Evolutionary conservation across 495 filamentous ascomycete species (phyloP), one percentile per base, ranked within the genome.

Genomic region (Barbatosphaeria neglecta): DNA sequence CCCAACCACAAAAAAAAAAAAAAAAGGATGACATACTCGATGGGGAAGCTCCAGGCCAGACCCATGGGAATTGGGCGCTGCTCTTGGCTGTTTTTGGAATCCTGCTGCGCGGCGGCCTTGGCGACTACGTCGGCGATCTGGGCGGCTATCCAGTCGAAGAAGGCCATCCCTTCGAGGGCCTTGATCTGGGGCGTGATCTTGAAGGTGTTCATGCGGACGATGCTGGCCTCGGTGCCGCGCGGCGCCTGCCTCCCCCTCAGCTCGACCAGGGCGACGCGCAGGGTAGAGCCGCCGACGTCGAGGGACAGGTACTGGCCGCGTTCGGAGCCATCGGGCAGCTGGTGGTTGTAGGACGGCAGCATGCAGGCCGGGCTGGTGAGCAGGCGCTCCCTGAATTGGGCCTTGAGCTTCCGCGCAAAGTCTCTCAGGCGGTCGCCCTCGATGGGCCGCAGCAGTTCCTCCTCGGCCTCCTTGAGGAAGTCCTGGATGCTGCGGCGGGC

Each of bases 1-100:
- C n/a, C n/a, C n/a, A n/a, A n/a, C n/a, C n/a, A n/a, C n/a, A n/a
- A n/a, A n/a, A n/a, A n/a, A n/a, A n/a, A n/a, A n/a, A n/a, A n/a
- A n/a, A n/a, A n/a, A n/a, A n/a, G n/a, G n/a, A n/a, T n/a, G n/a
- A n/a, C 69, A 63, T 70, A 89, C 85, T 83, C 79, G 41, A 94
- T 87, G 13, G 87, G 87, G 57, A 94, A 94, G 62, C 84, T 89
- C 73, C 87, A 94, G 8, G 87, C 84, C 35, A 94, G 72, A 0
- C 86, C 86, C 68, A 90, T 63, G 2, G 70, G 66, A 47, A 74
- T 57, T 11, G 61, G 31, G 9, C 31, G 60, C 17, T 63, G 51
- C 15, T 56, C 56, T 0, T 51, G 50, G 16, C 50, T 52, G 51
- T 53, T n/a, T n/a, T n/a, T n/a, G n/a, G n/a, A n/a, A n/a, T n/a